Evolutionary conservation across 1,284 basidiomycete genomes (phyloP), one percentile per base, ranked within the genome.

Genomic region (Earliella scabrosa): DNA sequence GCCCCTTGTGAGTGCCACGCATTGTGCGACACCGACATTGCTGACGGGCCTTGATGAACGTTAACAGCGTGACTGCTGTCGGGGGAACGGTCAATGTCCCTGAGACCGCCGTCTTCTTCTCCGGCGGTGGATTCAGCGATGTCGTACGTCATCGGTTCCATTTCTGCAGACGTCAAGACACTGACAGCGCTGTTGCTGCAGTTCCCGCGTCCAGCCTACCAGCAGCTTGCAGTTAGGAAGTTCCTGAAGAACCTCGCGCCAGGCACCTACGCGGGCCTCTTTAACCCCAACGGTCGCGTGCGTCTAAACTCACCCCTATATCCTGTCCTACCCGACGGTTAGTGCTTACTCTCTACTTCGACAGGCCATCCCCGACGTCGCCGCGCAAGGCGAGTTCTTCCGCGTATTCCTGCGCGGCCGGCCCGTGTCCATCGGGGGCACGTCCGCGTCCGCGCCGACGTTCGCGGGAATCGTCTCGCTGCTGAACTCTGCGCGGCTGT

Each of bases 81-180:
- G 87, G 87, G 35, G 86, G 78, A 7, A 87, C 86, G 0, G 68
- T 72, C 18, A 63, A 76, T 41, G 73, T 87, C n/a, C 83, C 83
- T 0, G 86, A 89, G 69, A 75, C 74, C 6, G 84, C 82, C 0
- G 76, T 79, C 1, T 69, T 59, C 63, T 83, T 83, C 68, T 85
- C 83, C 39, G 88, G 88, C 9, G 88, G 87, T 53, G 89, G 88
- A 2, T 89, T 89, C 73, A 83, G 81, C 64, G 76, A 87, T 65
- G 77, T 80, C 51, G 81, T 83, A 54, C 63, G 74, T 68, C 29
- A 31, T 31, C 29, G 7, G 29, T 31, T 31, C 29, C 13, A 13
- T 13, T 31, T 13, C 13, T 31, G 29, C 29, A 7, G 29, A 31
- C 7, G 13, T 31, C 29, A 6, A 13, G 29, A 31, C 13, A 13